phyloP scores from a whole-genome alignment of 176 grass and related monocot species.

The Oryza punctata region DNA sequence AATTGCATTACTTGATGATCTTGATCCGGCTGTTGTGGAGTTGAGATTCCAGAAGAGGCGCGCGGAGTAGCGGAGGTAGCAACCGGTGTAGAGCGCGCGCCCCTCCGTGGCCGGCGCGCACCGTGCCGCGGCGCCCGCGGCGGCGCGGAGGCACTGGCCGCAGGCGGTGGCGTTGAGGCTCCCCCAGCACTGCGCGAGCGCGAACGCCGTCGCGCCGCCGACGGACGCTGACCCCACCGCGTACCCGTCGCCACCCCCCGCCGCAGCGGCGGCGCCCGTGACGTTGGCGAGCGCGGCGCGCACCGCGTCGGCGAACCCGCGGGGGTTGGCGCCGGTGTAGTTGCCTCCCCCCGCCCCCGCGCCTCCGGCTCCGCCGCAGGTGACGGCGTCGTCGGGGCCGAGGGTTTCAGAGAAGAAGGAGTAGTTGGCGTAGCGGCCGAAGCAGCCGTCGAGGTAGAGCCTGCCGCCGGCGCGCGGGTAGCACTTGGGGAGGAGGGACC shows the following conservation, averaged over 20 bases:
- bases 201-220: conserved; percentile 50
- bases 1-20: conserved; percentile 48
- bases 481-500: conserved; percentile 80
- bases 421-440: conserved; percentile 74
- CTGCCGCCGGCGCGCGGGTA: conserved; percentile 63
- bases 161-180: conserved; percentile 56
- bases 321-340: conserved; percentile 30
- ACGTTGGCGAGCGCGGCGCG: conserved; percentile 51
- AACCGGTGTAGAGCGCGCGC: conserved; percentile 65
- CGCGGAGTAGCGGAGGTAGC: conserved; percentile 76
- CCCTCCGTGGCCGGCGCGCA: conserved; percentile 73
- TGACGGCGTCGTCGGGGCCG: conserved; percentile 21
- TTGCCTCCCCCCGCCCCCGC: not conserved
- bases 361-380: conserved; percentile 33
- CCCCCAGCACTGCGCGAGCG: conserved; percentile 81
- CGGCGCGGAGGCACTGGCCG: conserved; percentile 61
- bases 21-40: conserved; percentile 26
- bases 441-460: conserved; percentile 80
- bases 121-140: conserved; percentile 37
- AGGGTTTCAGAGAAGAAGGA: conserved; percentile 62
- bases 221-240: conserved; percentile 43
- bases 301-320: conserved; percentile 49
- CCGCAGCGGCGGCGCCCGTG: conserved; percentile 8
- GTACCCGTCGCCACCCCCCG: conserved; percentile 36
- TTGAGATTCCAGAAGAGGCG: conserved; percentile 68